Evolutionary conservation across 2,329 filamentous ascomycete genomes (phyloP).

Genomic region (Ophiostoma sp.): DNA sequence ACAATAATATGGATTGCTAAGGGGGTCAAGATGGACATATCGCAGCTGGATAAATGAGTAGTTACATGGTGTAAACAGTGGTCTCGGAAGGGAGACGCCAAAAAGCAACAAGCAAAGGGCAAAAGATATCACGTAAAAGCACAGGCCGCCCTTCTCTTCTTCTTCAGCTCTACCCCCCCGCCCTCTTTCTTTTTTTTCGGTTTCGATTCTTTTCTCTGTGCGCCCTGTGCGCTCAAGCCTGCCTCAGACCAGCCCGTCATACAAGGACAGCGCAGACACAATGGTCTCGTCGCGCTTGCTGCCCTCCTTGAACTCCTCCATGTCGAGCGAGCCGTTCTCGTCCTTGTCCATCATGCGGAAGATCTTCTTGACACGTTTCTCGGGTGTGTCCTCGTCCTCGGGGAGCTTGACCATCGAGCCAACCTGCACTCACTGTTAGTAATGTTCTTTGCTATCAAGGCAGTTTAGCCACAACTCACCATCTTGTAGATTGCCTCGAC

Average conservation of each 20-base stretch:
- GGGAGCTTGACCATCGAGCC: conserved; percentile 99
- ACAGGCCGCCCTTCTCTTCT: conserved; percentile 4
- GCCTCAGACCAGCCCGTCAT: conserved; percentile 82
- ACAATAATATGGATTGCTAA: conserved; percentile 11
- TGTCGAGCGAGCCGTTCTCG: conserved; percentile 93
- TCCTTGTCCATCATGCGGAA: conserved; percentile 99
- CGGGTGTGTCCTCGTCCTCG: conserved; percentile 96
- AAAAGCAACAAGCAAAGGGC: conserved; percentile 11
- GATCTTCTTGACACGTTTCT: conserved; percentile 97
- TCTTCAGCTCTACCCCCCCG: not conserved
- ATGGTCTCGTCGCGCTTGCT: conserved; percentile 99
- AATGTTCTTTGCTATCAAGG: too few species aligned
- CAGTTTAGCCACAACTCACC: conserved; percentile 47
- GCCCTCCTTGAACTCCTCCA: conserved; percentile 98
- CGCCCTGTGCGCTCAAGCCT: not conserved
- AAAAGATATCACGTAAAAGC: conserved; percentile 16
- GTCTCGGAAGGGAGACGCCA: conserved; percentile 1
- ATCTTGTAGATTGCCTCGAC: conserved; percentile 99
- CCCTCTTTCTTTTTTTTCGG: not conserved
- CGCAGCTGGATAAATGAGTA: conserved; percentile 11
- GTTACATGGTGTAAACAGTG: conserved; percentile 12
- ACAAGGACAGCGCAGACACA: conserved; percentile 90
- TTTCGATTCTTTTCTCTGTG: not conserved
- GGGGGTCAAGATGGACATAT: not conserved
- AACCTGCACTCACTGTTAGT: conserved; percentile 52